These are phyloP conservation scores for Wallacemonas sp. DNA, from an alignment of 208 protist genomes.

Conservation along the genomic window DNA sequence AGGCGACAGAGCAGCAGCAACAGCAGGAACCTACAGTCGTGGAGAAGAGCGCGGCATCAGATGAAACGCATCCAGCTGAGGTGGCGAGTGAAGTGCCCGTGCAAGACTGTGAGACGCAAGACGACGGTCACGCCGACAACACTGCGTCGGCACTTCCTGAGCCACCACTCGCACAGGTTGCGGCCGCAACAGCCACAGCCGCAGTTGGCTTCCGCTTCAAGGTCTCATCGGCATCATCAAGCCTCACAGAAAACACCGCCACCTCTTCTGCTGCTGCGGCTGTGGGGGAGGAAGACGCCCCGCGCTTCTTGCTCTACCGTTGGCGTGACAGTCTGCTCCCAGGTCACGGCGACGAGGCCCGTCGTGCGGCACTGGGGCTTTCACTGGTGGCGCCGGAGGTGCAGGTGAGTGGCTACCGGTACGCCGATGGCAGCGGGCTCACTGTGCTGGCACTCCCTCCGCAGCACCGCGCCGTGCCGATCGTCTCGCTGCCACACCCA, in stretches of 20 bases:
- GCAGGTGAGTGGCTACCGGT: conserved; percentile 46
- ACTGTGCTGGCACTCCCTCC: conserved; percentile 58
- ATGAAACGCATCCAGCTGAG: too few species aligned
- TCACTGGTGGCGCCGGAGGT: conserved; percentile 41
- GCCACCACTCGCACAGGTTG: too few species aligned
- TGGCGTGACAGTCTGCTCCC: conserved; percentile 52
- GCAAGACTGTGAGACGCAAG: too few species aligned
- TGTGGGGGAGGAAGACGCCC: neutral
- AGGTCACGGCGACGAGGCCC: conserved; percentile 44
- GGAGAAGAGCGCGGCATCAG: too few species aligned
- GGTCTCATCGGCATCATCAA: too few species aligned
- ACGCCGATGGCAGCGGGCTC: conserved; percentile 53
- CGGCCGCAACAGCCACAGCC: too few species aligned
- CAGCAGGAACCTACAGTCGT: neutral
- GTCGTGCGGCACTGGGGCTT: conserved; percentile 67
- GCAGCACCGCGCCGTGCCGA: conserved; percentile 46
- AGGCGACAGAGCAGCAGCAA: neutral
- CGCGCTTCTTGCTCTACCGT: conserved; percentile 54
- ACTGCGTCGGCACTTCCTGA: too few species aligned
- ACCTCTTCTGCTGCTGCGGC: neutral
- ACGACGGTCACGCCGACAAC: too few species aligned
- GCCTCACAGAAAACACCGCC: neutral
- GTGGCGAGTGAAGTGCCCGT: too few species aligned
- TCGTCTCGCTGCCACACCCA: conserved; percentile 55
- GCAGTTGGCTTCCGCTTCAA: too few species aligned